Percentiles rank a stretch among this genome's conserved stretches.
Conservation (phyloP, 2,329 filamentous ascomycete genomes). For the Anthostomella pinea region DNA sequence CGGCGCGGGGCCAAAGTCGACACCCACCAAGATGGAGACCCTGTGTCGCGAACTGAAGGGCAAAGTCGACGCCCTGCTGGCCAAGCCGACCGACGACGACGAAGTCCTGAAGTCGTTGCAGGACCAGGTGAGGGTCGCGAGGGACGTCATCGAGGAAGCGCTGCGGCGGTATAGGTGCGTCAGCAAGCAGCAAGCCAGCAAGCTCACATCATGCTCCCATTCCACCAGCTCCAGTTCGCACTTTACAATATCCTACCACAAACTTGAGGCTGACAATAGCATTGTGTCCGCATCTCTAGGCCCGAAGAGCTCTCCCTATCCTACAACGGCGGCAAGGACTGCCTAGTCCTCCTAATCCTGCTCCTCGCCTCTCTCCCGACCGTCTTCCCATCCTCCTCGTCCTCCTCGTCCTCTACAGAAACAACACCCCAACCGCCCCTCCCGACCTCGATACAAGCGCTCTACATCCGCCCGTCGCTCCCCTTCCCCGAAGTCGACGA, state of each 20-base stretch:
- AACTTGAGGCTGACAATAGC: constrained; percentile 1
- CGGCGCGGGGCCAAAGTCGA: constrained; percentile 1
- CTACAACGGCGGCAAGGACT: constrained; percentile 98
- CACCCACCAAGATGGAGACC: not conserved
- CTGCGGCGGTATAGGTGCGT: constrained; percentile 71
- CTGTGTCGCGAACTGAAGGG: not conserved
- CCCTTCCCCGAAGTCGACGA: constrained; percentile 83
- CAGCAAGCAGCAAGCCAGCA: too few relatives aligned
- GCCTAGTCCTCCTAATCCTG: constrained; percentile 84
- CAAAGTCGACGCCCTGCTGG: constrained; percentile 61
- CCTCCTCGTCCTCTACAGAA: constrained; percentile 21
- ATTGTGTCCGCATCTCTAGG: constrained; percentile 40
- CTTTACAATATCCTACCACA: not conserved
- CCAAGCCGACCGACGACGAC: constrained; percentile 47
- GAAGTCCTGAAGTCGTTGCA: constrained; percentile 64
- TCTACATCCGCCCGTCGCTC: constrained; percentile 84
- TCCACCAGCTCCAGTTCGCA: constrained; percentile 3
- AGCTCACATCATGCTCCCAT: constrained; percentile 6
- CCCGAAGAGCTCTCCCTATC: constrained; percentile 80
- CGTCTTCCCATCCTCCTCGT: constrained; percentile 29
- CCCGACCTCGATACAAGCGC: constrained; percentile 62
- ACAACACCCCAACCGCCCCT: constrained; percentile 25
- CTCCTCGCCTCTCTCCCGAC: constrained; percentile 66
- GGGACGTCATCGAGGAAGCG: constrained; percentile 72
- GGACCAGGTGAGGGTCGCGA: constrained; percentile 67